These are phyloP conservation scores for Conticribra weissflogii DNA, from an alignment of 108 stramenopile species.

Conservation along the genomic window DNA sequence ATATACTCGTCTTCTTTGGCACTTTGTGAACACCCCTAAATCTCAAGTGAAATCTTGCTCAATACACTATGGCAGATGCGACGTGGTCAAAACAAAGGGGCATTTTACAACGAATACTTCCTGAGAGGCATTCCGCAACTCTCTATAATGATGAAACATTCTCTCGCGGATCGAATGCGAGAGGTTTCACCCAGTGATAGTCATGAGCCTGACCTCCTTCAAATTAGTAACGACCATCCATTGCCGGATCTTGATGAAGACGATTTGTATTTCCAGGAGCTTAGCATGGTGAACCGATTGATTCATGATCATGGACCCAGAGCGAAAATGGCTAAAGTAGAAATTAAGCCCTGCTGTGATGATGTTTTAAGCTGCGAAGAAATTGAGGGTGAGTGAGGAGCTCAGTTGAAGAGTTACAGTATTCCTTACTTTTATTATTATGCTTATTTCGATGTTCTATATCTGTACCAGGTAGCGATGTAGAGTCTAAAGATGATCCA, in stretches of 20 bases:
- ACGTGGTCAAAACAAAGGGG: conserved; percentile 1
- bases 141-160: conserved; percentile 18
- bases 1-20: too few species aligned
- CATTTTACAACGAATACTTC: conserved; percentile 11
- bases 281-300: conserved; percentile 1
- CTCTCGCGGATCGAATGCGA: neutral
- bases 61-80: too few species aligned
- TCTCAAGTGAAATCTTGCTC: too few species aligned
- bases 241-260: neutral
- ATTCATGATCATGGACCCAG: conserved; percentile 3
- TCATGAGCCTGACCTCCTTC: conserved; percentile 4
- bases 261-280: neutral
- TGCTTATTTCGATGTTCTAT: too few species aligned
- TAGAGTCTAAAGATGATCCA: too few species aligned
- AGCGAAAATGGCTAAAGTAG: neutral
- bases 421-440: neutral
- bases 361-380: too few species aligned
- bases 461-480: too few species aligned
- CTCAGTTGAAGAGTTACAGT: neutral
- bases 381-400: too few species aligned
- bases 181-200: neutral
- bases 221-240: conserved; percentile 5
- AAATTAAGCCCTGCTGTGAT: neutral
- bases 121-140: conserved; percentile 12
- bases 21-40: too few species aligned